These are phyloP conservation scores for Carex arenaria DNA, from an alignment of 202 grass and related monocot species.

Conservation along the genomic window DNA sequence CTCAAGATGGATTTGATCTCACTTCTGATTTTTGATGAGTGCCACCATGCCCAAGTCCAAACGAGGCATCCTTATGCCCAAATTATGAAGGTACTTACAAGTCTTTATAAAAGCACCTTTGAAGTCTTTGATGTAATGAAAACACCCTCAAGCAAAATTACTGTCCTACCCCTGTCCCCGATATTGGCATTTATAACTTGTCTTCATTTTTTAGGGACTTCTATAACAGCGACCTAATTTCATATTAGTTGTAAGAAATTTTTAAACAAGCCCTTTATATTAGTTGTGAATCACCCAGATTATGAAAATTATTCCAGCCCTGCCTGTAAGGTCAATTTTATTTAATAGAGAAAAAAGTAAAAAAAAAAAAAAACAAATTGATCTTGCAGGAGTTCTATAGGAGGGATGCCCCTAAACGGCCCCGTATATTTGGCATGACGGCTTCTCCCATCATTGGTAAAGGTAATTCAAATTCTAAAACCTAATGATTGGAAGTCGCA, in stretches of 20 bases:
- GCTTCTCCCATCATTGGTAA: constrained; percentile 93
- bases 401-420: constrained; percentile 33
- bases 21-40: constrained; percentile 92
- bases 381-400: constrained; percentile 76
- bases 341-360: background rate
- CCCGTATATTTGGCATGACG: constrained; percentile 95
- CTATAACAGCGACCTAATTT: background rate
- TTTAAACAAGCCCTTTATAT: background rate
- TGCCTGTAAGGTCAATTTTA: background rate
- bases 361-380: background rate
- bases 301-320: background rate
- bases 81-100: constrained; percentile 75
- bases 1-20: constrained; percentile 70
- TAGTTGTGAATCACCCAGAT: background rate
- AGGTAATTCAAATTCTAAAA: constrained; percentile 43
- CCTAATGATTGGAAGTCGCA: constrained; percentile 15
- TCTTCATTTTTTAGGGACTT: background rate
- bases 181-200: background rate
- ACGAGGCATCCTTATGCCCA: constrained; percentile 82
- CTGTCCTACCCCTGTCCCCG: background rate
- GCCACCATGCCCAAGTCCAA: constrained; percentile 80
- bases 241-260: background rate
- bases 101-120: background rate
- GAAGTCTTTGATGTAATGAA: constrained; percentile 3
- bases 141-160: background rate